These are phyloP conservation scores for Lenwebbia sp. DNA, from an alignment of 345 rosid genomes.

Conservation along the genomic window DNA sequence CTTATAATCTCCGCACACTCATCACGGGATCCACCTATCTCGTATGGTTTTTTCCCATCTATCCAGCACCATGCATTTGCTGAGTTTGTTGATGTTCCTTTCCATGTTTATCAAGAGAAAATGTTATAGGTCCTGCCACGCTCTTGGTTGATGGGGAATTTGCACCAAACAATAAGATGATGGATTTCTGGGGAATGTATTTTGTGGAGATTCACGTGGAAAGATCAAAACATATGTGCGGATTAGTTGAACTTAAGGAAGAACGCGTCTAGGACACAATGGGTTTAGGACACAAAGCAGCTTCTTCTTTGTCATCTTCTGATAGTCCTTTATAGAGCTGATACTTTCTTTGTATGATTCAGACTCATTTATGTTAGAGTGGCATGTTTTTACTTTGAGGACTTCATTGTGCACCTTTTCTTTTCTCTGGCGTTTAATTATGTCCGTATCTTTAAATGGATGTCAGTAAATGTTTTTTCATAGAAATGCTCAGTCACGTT, in stretches of 20 bases:
- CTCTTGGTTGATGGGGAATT: neutral
- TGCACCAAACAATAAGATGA: neutral
- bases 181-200: neutral
- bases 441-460: neutral
- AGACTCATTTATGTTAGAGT: neutral
- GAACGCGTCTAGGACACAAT: neutral
- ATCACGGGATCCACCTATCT: neutral
- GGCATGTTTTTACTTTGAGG: neutral
- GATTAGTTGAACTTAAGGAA: neutral
- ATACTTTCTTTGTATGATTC: neutral
- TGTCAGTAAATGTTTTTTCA: neutral
- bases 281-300: neutral
- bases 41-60: neutral
- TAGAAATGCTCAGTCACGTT: neutral
- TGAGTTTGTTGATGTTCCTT: neutral
- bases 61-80: neutral
- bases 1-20: neutral
- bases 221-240: neutral
- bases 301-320: neutral
- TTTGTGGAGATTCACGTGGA: neutral
- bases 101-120: neutral
- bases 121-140: neutral
- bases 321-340: neutral
- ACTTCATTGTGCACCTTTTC: neutral
- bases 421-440: neutral